A percentile compares a stretch with the other conserved stretches of the same genome.
These are phyloP conservation scores for Penicillium lividum DNA, from an alignment of 495 filamentous ascomycete species.

Conservation along the genomic window DNA sequence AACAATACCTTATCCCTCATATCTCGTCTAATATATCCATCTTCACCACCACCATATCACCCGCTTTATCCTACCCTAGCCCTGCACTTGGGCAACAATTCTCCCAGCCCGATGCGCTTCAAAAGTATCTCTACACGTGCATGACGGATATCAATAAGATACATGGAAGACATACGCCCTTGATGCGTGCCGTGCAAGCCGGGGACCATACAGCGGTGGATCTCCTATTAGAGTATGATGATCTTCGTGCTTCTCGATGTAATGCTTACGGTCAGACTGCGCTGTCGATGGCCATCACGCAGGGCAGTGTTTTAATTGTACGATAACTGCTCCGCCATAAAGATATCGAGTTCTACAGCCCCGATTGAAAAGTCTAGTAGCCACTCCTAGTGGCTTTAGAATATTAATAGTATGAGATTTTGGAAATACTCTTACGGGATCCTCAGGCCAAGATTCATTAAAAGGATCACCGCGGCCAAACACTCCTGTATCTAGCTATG, in stretches of 20 bases:
- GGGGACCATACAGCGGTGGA: not conserved
- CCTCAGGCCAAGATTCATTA: not conserved
- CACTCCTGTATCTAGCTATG: slow-evolving; percentile 1
- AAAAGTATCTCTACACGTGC: not conserved
- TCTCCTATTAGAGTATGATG: not conserved
- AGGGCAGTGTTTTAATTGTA: not conserved
- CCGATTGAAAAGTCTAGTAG: not conserved
- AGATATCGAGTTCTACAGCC: slow-evolving; percentile 1
- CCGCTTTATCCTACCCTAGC: no score
- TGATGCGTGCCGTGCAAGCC: not conserved
- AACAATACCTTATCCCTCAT: no score
- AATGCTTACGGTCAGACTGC: not conserved
- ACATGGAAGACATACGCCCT: not conserved
- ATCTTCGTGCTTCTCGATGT: not conserved
- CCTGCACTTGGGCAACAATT: not conserved
- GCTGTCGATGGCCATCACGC: not conserved
- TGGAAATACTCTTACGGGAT: slow-evolving; percentile 1
- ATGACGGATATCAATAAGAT: not conserved
- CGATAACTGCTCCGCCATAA: not conserved
- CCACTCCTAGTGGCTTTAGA: slow-evolving; percentile 8
- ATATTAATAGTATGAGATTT: slow-evolving; percentile 8
- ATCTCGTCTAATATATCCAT: no score
- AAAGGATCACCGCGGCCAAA: not conserved
- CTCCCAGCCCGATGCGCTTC: not conserved
- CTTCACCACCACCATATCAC: no score